Evolutionary conservation across 148 eudicot genomes (phyloP).

Genomic region (Nyssa sinensis): DNA sequence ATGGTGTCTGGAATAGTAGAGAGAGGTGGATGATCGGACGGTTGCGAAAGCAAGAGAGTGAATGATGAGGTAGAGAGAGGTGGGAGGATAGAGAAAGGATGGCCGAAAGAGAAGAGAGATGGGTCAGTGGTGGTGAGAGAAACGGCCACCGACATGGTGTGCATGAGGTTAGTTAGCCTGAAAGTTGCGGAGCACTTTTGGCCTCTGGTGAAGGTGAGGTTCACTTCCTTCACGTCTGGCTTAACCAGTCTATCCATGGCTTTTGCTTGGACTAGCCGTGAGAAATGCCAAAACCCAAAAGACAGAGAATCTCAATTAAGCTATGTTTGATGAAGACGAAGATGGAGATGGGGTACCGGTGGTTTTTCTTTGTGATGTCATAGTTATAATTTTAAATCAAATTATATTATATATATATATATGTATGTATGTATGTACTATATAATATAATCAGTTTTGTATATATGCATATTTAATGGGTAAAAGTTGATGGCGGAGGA

Average conservation of each 20-base stretch:
- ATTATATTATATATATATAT: too few species aligned
- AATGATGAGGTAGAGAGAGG: slow-evolving; percentile 45
- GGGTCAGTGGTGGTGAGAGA: slow-evolving; percentile 44
- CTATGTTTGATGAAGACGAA: neutral
- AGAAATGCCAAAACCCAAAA: neutral
- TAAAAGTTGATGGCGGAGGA: neutral
- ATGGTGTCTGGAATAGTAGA: slow-evolving; percentile 32
- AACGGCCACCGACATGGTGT: slow-evolving; percentile 53
- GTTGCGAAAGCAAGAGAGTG: slow-evolving; percentile 25
- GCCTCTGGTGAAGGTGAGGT: slow-evolving; percentile 29
- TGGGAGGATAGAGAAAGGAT: slow-evolving; percentile 34
- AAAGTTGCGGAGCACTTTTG: slow-evolving; percentile 34
- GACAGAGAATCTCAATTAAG: neutral
- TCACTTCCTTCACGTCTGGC: slow-evolving; percentile 33
- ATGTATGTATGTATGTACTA: neutral
- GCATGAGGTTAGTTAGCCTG: slow-evolving; percentile 49
- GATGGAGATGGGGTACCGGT: neutral
- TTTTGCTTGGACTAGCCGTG: neutral
- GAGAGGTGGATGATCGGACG: slow-evolving; percentile 32
- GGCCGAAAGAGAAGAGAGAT: slow-evolving; percentile 22
- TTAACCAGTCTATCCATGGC: slow-evolving; percentile 56
- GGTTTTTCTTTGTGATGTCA: neutral
- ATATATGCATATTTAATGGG: neutral
- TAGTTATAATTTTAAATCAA: too few species aligned
- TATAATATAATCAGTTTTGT: neutral